Evolutionary conservation across 768 basidiomycete genomes (phyloP), one percentile per base, ranked within the genome.

Genomic region (Pisolithus tinctorius): DNA sequence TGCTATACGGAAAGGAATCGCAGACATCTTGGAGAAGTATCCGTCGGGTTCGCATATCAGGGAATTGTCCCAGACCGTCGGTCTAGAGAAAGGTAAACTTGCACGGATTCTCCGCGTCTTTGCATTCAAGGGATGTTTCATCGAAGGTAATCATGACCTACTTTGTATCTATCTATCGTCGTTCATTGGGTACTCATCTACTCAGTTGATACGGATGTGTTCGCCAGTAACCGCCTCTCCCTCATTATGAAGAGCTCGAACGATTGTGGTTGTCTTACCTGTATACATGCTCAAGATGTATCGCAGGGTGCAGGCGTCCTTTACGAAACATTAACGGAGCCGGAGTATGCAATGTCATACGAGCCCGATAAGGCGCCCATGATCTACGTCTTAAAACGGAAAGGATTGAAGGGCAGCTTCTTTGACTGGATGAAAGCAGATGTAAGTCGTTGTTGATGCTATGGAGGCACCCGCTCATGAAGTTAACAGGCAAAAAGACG

Each of bases 201-300:
- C 39, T 44, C 51, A 64, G 68, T 70, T 6, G 47, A 55, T 8
- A 56, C 57, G 8, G 59, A 68, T 16, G 50, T 50, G 0, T 70
- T 67, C 53, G 62, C 66, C 10, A 70, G 69, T 48, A 70, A 65
- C 41, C 69, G 66, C n/a, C 56, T 69, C 26, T 70, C 69, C 2
- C 58, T 67, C 8, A 43, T 63, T 1, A 58, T 64, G 7, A 55
- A 51, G 39, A 58, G 60, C 10, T 47, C 7, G 29, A 60, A 48
- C 20, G 39, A 51, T 27, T 11, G 52, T 0, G 56, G 55, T 4
- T 58, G 47, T 13, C 48, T 61, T 8, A 47, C 51, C 0, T 51
- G 50, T 9, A 34, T 55, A 16, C 30, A 49, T 8, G 27, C 50
- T 2, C 54, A 55, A 25, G 55, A 63, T 46, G 44, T 51, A 11